Base-by-base conservation (phyloP, 768 basidiomycete genomes). In the Pleurotus cornucopiae region DNA sequence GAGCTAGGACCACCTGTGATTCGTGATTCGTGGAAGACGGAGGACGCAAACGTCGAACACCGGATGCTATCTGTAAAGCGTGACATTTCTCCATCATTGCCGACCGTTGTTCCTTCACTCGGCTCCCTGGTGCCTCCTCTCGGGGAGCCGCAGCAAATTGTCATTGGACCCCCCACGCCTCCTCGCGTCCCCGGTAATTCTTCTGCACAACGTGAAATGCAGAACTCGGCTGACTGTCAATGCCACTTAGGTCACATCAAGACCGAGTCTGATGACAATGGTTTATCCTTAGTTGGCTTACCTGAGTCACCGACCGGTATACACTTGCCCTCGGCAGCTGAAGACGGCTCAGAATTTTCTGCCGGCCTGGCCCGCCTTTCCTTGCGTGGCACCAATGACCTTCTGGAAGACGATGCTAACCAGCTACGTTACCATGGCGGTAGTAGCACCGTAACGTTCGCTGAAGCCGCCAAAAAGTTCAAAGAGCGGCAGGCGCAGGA, bases 11-110 rank as follows among this genome's bases (percentile, higher is more conserved):
- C 84, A 5, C 79, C 79, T 1, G 69, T 89, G 6, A 37, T 80
- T 46, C 81, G 86, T 38, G 85, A 77, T 60, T 86, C 85, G 4
- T 89, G 88, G 88, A 87, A 72, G 61, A 57, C 64, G 16, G 61
- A 61, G 5, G 59, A 62, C 2, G 30, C 26, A 16, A 20, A 12
- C n/a, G 39, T 40, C 21, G 51, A 53, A 16, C 51, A 41, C 21
- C 49, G 7, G 14, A 43, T 16, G 48, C 43, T 18, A 12, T 23
- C 20, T 51, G 30, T 34, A 34, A 40, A 20, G 21, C 30, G 43
- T 55, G 51, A 34, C 54, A 39, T 44, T 58, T 41, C 51, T 30
- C 26, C 54, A n/a, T 30, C 23, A 30, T 52, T 46, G 25, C 43
- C 23, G 5, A 47, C 25, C 37, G 48, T 52, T 53, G 21, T 46